Percentiles rank a stretch among this genome's conserved stretches.
Evolutionary conservation across 495 filamentous ascomycete species (phyloP).

Genomic region (Xylaria longipes): DNA sequence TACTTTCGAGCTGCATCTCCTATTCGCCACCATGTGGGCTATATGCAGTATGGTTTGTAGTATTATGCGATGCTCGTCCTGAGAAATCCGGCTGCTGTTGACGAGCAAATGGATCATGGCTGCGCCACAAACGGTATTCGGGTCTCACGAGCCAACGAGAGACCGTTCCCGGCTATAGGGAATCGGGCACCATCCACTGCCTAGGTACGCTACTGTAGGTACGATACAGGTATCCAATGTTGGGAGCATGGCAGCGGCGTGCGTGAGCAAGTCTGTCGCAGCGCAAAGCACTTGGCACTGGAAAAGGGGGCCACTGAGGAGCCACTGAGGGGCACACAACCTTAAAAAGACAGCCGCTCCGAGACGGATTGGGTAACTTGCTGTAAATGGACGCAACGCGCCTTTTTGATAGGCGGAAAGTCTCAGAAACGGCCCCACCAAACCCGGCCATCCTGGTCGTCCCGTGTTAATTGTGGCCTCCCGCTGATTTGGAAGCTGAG

Average conservation of each 20-base stretch:
- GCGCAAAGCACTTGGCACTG: background rate
- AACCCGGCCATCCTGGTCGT: background rate
- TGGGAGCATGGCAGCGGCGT: background rate
- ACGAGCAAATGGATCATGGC: background rate
- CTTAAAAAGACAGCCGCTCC: constrained; percentile 4
- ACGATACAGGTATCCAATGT: constrained; percentile 1
- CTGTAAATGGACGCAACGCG: constrained; percentile 8
- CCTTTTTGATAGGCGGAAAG: background rate
- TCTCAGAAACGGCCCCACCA: background rate
- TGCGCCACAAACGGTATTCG: constrained; percentile 17
- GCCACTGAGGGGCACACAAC: background rate
- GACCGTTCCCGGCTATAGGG: background rate
- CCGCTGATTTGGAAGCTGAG: constrained; percentile 19
- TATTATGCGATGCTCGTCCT: constrained; percentile 15
- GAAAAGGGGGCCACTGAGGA: background rate
- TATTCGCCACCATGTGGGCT: constrained; percentile 5
- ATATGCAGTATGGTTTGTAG: background rate
- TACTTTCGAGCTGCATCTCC: background rate
- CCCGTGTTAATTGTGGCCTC: constrained; percentile 2
- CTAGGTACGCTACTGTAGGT: constrained; percentile 22
- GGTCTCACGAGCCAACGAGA: constrained; percentile 23
- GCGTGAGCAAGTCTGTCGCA: background rate
- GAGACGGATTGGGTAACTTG: constrained; percentile 10
- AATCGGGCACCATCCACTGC: background rate
- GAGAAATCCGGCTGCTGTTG: background rate